A percentile compares a stretch with the other conserved stretches of the same genome.
phyloP scores from a whole-genome alignment of 306 rosid species.

The Oxytropis ochrocephala region DNA sequence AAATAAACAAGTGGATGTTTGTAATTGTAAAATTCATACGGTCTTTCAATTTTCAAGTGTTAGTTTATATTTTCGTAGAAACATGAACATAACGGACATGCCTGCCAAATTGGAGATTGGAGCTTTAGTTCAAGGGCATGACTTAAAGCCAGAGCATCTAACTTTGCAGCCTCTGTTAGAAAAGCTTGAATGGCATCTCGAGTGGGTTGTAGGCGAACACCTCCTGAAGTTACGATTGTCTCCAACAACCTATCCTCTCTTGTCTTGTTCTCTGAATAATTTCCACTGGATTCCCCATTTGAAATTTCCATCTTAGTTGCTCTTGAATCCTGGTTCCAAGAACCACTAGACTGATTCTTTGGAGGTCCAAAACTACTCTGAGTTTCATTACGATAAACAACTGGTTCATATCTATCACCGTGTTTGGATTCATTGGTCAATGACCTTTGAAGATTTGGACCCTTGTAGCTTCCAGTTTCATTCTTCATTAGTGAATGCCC shows the following conservation, averaged over 20 bases:
- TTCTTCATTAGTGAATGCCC: constrained; percentile 70
- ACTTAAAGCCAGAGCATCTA: constrained; percentile 71
- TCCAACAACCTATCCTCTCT: constrained; percentile 89
- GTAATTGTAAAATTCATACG: neutral
- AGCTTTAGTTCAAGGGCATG: constrained; percentile 76
- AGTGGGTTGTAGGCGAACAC: constrained; percentile 94
- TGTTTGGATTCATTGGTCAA: constrained; percentile 63
- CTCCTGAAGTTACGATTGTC: constrained; percentile 89
- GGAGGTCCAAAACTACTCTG: constrained; percentile 52
- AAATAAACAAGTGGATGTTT: neutral
- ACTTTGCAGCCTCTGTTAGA: constrained; percentile 74
- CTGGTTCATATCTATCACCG: constrained; percentile 68
- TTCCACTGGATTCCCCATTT: constrained; percentile 58
- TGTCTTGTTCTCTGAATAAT: constrained; percentile 53
- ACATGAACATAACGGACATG: constrained; percentile 34
- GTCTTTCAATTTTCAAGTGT: neutral
- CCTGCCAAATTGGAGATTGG: constrained; percentile 97
- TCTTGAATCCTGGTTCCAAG: constrained; percentile 77
- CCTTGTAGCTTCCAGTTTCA: constrained; percentile 71
- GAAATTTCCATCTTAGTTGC: constrained; percentile 38
- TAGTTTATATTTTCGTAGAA: neutral
- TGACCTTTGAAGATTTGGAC: constrained; percentile 88
- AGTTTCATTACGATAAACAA: constrained; percentile 52
- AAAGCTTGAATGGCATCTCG: constrained; percentile 91
- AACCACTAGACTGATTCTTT: constrained; percentile 46